These are phyloP conservation scores for Boletus rubescentipes DNA, from an alignment of 768 basidiomycete species.

Conservation along the genomic window DNA sequence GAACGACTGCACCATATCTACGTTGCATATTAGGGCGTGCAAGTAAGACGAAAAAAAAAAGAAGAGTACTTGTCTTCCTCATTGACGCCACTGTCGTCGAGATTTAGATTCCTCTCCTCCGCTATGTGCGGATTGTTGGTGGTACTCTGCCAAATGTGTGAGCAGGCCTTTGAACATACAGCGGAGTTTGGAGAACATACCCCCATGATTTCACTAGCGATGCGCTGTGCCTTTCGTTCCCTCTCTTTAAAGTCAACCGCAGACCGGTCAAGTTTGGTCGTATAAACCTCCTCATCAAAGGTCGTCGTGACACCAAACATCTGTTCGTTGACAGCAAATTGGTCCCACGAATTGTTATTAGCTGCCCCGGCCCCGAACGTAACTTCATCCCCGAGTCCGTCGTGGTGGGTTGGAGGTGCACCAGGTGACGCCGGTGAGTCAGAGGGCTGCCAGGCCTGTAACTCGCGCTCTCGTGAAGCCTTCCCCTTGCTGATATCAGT, in stretches of 20 bases:
- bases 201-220: slow-evolving; percentile 89
- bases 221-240: slow-evolving; percentile 80
- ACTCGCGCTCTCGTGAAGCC: slow-evolving; percentile 63
- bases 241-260: slow-evolving; percentile 86
- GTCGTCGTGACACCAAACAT: slow-evolving; percentile 89
- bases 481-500: slow-evolving; percentile 68
- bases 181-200: slow-evolving; percentile 44
- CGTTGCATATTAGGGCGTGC: slow-evolving; percentile 20
- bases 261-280: slow-evolving; percentile 85
- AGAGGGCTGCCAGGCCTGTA: slow-evolving; percentile 72
- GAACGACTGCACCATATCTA: slow-evolving; percentile 92
- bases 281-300: slow-evolving; percentile 94
- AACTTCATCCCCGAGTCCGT: slow-evolving; percentile 54
- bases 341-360: slow-evolving; percentile 71
- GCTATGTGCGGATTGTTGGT: slow-evolving; percentile 82
- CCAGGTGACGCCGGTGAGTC: slow-evolving; percentile 33
- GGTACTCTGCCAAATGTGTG: slow-evolving; percentile 42
- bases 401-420: slow-evolving; percentile 25
- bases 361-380: slow-evolving; percentile 62
- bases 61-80: slow-evolving; percentile 95
- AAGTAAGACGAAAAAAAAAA: slow-evolving; percentile 13
- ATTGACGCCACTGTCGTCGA: slow-evolving; percentile 74
- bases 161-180: slow-evolving; percentile 10
- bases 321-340: slow-evolving; percentile 91
- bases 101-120: slow-evolving; percentile 72